Base-by-base conservation (phyloP, 2,329 filamentous ascomycete species). In the Neoscytalidium dimidiatum region DNA sequence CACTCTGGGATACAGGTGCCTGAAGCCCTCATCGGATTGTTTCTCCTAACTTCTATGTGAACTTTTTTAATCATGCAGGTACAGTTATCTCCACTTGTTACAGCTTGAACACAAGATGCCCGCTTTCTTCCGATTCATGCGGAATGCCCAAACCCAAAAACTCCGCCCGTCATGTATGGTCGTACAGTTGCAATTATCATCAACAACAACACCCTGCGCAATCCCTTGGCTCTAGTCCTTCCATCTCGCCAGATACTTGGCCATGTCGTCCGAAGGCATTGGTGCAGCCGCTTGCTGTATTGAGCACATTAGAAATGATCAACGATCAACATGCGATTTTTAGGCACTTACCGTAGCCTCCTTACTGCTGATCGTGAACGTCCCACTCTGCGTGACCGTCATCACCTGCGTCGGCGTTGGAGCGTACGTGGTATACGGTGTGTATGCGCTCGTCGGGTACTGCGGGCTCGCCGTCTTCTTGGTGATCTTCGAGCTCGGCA, bases 401-500 rank as follows among this genome's bases (percentile, higher is more conserved):
- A 81, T 85, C 65, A 79, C 81, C 17, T 81, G 75, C 4, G 72
- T 74, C 3, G 75, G 76, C 2, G 73, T 75, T 13, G 28, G 21
- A 35, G 49, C 57, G 26, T 44, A 56, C 4, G 64, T 62, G 66
- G 88, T 73, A 63, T 77, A 83, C 1, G 83, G 78, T 2, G 85
- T 86, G 67, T 87, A 79, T 3, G 72, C 74, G 68, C 85, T 88
- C 3, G 85, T 86, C 1, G 87, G 85, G 69, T 82, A 84, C 68
- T 84, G 75, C 7, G 82, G 83, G 48, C 78, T 81, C 14, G 79
- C 76, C 4, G 76, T 77, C 69, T 82, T 85, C 41, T 81, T 80
- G 2, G 85, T 86, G 67, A 89, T 87, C 70, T 85, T 85, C 4
- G 83, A 87, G 11, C 82, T 81, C 2, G 86, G 86, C n/a, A 83